These are phyloP conservation scores for Apiospora kogelbergensis DNA, from an alignment of 2,329 filamentous ascomycete genomes.

Conservation along the genomic window DNA sequence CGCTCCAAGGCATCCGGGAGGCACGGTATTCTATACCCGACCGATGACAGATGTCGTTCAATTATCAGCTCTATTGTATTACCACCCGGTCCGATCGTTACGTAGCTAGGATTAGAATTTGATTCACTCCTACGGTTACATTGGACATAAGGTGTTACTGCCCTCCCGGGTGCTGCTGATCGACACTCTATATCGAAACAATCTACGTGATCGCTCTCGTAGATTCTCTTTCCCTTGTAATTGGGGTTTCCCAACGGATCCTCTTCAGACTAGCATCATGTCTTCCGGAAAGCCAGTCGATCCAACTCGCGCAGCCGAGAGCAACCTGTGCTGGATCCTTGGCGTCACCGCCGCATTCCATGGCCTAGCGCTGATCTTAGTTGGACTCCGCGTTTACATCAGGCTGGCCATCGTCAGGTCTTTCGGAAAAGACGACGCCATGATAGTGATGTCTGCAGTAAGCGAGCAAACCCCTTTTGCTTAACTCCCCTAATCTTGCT, in stretches of 20 bases:
- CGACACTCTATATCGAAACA: background rate
- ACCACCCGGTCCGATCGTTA: background rate
- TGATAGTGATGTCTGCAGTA: slow-evolving; percentile 10
- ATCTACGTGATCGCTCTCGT: background rate
- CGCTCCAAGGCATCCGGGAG: background rate
- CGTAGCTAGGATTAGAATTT: background rate
- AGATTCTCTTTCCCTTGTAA: background rate
- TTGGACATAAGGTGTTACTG: no score
- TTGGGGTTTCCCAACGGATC: background rate
- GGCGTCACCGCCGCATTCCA: background rate
- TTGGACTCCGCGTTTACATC: slow-evolving; percentile 3
- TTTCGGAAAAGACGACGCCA: slow-evolving; percentile 8
- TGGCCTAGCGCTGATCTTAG: slow-evolving; percentile 1
- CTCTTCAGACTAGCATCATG: background rate
- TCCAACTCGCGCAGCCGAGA: slow-evolving; percentile 9
- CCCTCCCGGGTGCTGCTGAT: background rate
- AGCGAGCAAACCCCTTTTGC: background rate
- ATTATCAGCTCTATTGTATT: background rate
- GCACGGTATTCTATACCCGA: background rate
- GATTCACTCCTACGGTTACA: no score
- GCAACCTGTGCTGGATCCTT: slow-evolving; percentile 7
- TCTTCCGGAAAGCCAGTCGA: background rate
- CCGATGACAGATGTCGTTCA: background rate
- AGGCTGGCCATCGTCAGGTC: background rate
- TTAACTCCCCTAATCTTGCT: slow-evolving; percentile 20